phyloP scores from a whole-genome alignment of 129 eudicot species.

The Solidago caesia region DNA sequence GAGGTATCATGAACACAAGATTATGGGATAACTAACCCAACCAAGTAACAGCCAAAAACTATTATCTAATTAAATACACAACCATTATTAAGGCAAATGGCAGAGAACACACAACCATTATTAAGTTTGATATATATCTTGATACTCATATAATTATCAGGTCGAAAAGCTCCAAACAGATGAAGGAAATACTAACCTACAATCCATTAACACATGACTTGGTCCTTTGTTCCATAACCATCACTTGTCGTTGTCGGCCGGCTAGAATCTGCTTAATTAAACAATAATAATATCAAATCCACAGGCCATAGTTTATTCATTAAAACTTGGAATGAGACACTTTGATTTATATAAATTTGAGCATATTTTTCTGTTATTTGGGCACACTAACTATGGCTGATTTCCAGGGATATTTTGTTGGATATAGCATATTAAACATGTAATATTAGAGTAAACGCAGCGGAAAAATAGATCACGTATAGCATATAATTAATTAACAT shows the following conservation, averaged over 20 bases:
- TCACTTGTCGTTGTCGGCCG: slow-evolving; percentile 30
- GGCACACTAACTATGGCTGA: slow-evolving; percentile 29
- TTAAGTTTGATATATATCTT: not conserved
- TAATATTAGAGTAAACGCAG: too few species aligned
- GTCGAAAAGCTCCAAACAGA: slow-evolving; percentile 19
- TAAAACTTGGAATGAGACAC: slow-evolving; percentile 1
- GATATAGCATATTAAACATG: too few species aligned
- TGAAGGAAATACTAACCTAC: slow-evolving; percentile 6
- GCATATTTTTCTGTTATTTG: not conserved
- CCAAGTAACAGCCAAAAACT: too few species aligned
- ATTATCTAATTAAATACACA: too few species aligned
- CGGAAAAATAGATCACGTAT: too few species aligned
- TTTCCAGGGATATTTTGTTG: slow-evolving; percentile 1
- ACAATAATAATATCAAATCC: slow-evolving; percentile 12
- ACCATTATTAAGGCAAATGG: not conserved
- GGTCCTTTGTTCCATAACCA: slow-evolving; percentile 10
- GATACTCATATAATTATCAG: not conserved
- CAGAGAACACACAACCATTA: not conserved
- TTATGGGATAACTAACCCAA: too few species aligned
- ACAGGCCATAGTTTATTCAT: slow-evolving; percentile 4
- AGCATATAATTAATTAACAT: too few species aligned
- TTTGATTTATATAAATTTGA: slow-evolving; percentile 17
- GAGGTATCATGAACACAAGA: too few species aligned
- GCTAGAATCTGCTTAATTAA: not conserved
- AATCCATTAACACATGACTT: slow-evolving; percentile 28